Evolutionary conservation across 176 grass and related monocot genomes (phyloP).

Genomic region (Oryza punctata): DNA sequence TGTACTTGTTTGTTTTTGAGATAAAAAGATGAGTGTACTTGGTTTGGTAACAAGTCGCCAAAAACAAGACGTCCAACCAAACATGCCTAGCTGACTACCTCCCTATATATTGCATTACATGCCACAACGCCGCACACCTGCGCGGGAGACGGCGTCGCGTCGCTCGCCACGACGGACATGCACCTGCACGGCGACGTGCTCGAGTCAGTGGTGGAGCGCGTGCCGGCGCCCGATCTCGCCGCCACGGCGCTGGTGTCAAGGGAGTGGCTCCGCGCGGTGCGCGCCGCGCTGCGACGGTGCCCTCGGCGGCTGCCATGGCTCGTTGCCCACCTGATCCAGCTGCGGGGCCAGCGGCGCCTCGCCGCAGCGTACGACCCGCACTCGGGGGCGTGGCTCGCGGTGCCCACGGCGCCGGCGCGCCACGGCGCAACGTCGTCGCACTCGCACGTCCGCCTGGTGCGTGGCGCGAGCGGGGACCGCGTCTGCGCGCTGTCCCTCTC

Average conservation of each 20-base stretch:
- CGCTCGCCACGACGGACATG: slow-evolving; percentile 21
- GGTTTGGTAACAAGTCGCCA: no score
- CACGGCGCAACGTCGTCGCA: slow-evolving; percentile 36
- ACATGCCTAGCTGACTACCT: no score
- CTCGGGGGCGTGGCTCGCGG: slow-evolving; percentile 58
- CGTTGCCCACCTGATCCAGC: slow-evolving; percentile 42
- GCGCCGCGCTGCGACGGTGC: slow-evolving; percentile 49
- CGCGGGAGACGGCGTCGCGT: not conserved
- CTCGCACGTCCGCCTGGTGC: slow-evolving; percentile 24
- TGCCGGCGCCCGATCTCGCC: slow-evolving; percentile 63
- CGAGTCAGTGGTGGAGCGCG: slow-evolving; percentile 57
- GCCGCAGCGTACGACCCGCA: slow-evolving; percentile 54
- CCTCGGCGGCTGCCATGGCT: slow-evolving; percentile 68
- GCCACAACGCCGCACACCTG: no score
- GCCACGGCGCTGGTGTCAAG: slow-evolving; percentile 64
- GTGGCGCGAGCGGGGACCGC: slow-evolving; percentile 38
- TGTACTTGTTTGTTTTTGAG: no score
- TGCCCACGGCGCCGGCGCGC: slow-evolving; percentile 2
- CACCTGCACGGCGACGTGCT: slow-evolving; percentile 80
- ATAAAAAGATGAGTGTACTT: no score
- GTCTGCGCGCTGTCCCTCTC: slow-evolving; percentile 49
- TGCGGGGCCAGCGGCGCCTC: slow-evolving; percentile 5
- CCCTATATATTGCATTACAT: no score
- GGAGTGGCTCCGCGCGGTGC: slow-evolving; percentile 73
- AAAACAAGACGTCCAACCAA: no score